Evolutionary conservation across 2,329 filamentous ascomycete genomes (phyloP), one percentile per base, ranked within the genome.

Genomic region (Myriosclerotinia curreyana): DNA sequence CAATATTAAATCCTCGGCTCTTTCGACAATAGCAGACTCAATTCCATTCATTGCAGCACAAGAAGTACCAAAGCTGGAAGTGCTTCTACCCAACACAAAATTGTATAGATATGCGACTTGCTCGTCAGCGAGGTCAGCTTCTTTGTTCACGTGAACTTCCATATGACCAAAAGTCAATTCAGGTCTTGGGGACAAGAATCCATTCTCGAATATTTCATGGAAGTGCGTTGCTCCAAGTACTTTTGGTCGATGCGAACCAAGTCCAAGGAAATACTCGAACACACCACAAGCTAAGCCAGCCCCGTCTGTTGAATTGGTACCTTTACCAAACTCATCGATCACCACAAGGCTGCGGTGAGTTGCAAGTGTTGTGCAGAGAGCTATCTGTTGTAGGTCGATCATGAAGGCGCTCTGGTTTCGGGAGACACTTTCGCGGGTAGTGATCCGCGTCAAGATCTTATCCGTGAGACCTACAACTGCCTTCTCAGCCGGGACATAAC

Each of bases 21-120:
- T 85, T 20, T 88, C 79, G 8, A 97, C 83, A 12, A 98, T 84
- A 6, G 82, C 80, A 22, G 77, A 72, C 38, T 91, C 87, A 17
- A 99, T 86, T 1, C 93, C 93, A 71, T 96, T 97, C 75, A 96
- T 84, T 4, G 87, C 86, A 36, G 95, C 95, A 73, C 95, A 98
- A 76, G 84, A 83, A 36, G 87, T 90, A 0, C 95, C 95, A 72
- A 96, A 96, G 73, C 92, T 97, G 17, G 90, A 89, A 9, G 80
- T 85, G 70, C 88, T 94, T 64, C 87, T 82, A 0, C 93, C 93
- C 2, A 79, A 70, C 5, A 76, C 72, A n/a, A 89, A 77, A 36
- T 86, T 88, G 75, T 94, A 96, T 0, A 96, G 82, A 71, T 90
- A 92, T 0, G 83, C 86, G 38, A 92, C 81, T 68, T 90, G 86